A percentile compares a stretch with the other conserved stretches of the same genome.
phyloP scores from a whole-genome alignment of 208 protist species.

The Vickermania ingenoplastis region DNA sequence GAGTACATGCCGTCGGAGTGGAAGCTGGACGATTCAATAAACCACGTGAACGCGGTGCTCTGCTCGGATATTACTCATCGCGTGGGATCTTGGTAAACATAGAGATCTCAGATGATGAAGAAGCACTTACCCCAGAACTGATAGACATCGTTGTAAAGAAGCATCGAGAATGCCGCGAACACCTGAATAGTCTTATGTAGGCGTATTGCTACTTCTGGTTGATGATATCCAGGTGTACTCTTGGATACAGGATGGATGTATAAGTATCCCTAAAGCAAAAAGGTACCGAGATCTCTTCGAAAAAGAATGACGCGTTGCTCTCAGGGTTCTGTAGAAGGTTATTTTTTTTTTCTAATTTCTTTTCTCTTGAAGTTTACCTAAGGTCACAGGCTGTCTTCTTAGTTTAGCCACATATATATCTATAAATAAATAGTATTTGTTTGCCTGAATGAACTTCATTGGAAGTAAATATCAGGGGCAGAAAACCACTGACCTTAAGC shows the following conservation, averaged over 20 bases:
- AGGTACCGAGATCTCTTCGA: too few species aligned
- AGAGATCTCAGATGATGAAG: background rate
- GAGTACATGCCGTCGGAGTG: background rate
- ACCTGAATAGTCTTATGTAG: background rate
- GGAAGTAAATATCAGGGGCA: conserved; percentile 56
- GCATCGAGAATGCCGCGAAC: background rate
- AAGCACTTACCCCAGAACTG: background rate
- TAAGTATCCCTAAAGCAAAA: too few species aligned
- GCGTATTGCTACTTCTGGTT: too few species aligned
- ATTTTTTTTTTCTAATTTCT: conserved; percentile 8
- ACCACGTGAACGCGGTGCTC: conserved; percentile 2
- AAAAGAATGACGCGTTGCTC: too few species aligned
- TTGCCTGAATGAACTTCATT: conserved; percentile 29
- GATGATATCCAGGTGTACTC: too few species aligned
- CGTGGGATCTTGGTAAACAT: conserved; percentile 1
- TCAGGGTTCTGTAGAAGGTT: too few species aligned
- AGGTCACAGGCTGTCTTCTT: background rate
- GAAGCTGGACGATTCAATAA: background rate
- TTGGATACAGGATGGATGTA: too few species aligned
- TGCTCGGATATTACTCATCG: conserved; percentile 4
- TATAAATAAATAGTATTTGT: conserved; percentile 7
- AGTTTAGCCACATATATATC: conserved; percentile 4
- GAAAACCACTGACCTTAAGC: conserved; percentile 44
- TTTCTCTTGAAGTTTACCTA: conserved; percentile 12
- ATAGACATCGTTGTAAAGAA: background rate